These are phyloP conservation scores for Pichia sp. DNA, from an alignment of 1,139 yeast species.

Conservation along the genomic window DNA sequence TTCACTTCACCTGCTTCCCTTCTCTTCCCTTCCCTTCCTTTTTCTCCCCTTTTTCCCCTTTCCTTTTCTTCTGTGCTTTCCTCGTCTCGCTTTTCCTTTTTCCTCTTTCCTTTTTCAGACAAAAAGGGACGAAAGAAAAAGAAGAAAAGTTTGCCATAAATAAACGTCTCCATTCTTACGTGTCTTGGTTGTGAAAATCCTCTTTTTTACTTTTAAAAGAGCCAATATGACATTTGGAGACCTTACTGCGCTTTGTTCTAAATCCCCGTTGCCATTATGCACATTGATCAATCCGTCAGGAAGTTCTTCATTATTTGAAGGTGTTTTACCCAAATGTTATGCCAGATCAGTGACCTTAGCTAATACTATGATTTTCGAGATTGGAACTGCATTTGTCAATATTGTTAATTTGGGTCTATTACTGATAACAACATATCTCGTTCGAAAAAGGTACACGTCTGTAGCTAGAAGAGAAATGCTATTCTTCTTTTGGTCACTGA, in stretches of 20 bases:
- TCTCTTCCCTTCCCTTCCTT: too few species aligned
- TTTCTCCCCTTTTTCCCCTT: too few species aligned
- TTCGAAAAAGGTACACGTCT: constrained; percentile 82
- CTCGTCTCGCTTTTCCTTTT: too few species aligned
- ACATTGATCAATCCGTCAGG: constrained; percentile 41
- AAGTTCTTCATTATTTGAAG: constrained; percentile 27
- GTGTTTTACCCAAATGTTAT: constrained; percentile 71
- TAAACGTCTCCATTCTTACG: too few species aligned
- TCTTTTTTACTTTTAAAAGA: too few species aligned
- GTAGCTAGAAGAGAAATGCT: constrained; percentile 87
- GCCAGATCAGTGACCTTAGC: constrained; percentile 82
- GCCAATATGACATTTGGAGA: constrained; percentile 51
- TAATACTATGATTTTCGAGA: constrained; percentile 82
- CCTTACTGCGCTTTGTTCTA: constrained; percentile 57
- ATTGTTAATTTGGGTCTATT: constrained; percentile 62
- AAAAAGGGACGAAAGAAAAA: too few species aligned
- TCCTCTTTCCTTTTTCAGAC: too few species aligned
- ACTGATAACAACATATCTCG: constrained; percentile 67
- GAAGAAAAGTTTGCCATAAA: too few species aligned
- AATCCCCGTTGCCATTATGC: constrained; percentile 74
- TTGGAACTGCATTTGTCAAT: constrained; percentile 85
- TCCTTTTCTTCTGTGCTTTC: too few species aligned
- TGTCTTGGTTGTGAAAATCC: too few species aligned
- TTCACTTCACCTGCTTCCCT: too few species aligned
- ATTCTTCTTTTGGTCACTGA: constrained; percentile 54